phyloP scores from a whole-genome alignment of 495 filamentous ascomycete genomes.

The Terfezia boudieri region DNA sequence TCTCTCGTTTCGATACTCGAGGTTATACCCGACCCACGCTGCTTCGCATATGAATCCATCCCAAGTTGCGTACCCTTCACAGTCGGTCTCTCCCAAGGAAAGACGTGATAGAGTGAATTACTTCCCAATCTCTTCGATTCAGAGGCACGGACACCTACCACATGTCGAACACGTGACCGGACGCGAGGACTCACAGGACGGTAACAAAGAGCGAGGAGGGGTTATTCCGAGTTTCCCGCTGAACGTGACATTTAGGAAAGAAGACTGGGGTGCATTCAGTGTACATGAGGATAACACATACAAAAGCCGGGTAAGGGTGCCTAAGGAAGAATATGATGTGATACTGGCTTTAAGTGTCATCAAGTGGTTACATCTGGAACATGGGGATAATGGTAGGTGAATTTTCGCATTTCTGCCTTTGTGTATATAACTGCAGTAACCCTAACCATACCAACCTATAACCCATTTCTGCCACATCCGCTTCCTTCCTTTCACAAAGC shows the following conservation, averaged over 20 bases:
- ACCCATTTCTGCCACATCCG: no score
- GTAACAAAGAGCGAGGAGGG: no score
- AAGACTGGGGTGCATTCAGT: slow-evolving; percentile 17
- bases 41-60: neutral
- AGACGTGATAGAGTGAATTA: slow-evolving; percentile 9
- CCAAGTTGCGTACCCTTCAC: neutral
- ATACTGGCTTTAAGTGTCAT: slow-evolving; percentile 23
- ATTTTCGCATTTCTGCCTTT: neutral
- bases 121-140: slow-evolving; percentile 22
- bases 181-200: neutral
- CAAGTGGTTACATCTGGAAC: slow-evolving; percentile 24
- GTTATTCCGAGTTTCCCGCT: slow-evolving; percentile 4
- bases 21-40: slow-evolving; percentile 1
- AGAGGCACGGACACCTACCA: slow-evolving; percentile 17
- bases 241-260: slow-evolving; percentile 16
- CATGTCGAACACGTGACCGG: slow-evolving; percentile 1
- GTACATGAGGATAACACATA: neutral
- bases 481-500: no score
- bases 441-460: no score
- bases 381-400: slow-evolving; percentile 15
- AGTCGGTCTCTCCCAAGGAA: neutral
- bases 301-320: neutral
- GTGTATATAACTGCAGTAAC: no score
- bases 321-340: slow-evolving; percentile 12
- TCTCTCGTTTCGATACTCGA: slow-evolving; percentile 18